Base-by-base conservation (phyloP, 2,329 filamentous ascomycete genomes). In the Bipolaris oryzae region DNA sequence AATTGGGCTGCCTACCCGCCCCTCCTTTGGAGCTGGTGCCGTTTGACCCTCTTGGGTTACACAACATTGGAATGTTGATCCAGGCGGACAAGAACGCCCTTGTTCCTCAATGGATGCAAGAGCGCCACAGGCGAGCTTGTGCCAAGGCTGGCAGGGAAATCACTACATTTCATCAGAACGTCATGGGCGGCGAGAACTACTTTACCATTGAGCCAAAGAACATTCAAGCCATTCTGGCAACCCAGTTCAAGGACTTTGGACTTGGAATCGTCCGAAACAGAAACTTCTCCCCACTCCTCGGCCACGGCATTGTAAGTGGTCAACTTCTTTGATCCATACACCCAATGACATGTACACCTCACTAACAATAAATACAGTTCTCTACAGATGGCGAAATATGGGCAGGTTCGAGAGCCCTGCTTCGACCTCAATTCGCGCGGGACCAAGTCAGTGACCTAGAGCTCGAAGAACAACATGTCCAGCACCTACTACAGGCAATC, bases 21-120 rank as follows among this genome's bases (percentile, higher is more conserved):
- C 63, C 74, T 15, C 59, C 67, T 7, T 50, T 58, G 20, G 81
- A 78, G 58, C 78, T 79, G n/a, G 39, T 25, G 18, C 7, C 18
- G 0, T 77, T 82, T 62, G 77, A 77, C 2, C 63, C 85, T 44
- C 69, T 86, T 1, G 85, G 85, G 4, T 63, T 82, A n/a, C 79
- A 82, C 61, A 69, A 79, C 46, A 75, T 84, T 55, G 49, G 67
- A 31, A 58, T 70, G 18, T 76, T 79, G 28, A 42, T 80, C 6
- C 71, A 71, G 9, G 75, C 79, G 1, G 57, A 79, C 35, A 78
- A 74, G 15, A 55, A 66, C 20, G 70, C 70, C 39, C 50, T 68
- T 11, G 28, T 69, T 0, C 69, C 78, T 5, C 81, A 67, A 4
- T 74, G 63, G 42, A 38, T 70, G 3, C 55, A 64, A 7, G 52